Conservation (phyloP, 148 eudicot genomes). For the Fallopia convolvulus region DNA sequence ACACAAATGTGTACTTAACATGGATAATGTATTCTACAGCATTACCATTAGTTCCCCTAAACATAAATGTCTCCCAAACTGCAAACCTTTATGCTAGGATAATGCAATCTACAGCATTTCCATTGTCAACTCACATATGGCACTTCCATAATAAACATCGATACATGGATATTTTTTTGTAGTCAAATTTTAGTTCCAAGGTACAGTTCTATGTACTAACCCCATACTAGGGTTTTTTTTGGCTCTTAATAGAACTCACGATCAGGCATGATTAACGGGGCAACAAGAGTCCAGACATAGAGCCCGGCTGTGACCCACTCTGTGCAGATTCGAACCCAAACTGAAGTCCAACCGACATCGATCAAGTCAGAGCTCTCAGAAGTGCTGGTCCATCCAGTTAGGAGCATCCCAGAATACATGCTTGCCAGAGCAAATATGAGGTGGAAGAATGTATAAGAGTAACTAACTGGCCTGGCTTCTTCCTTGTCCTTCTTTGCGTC, state of each 20-base stretch:
- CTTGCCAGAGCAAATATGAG: conserved; percentile 93
- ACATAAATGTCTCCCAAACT: not conserved
- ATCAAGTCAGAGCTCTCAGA: conserved; percentile 74
- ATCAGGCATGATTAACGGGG: conserved; percentile 73
- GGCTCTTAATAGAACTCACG: conserved; percentile 54
- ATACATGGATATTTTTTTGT: not conserved
- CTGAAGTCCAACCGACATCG: conserved; percentile 97
- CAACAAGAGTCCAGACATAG: conserved; percentile 86
- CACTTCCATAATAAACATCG: not conserved
- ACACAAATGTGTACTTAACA: not conserved
- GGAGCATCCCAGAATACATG: conserved; percentile 98
- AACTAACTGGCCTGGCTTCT: conserved; percentile 60
- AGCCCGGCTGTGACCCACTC: conserved; percentile 91
- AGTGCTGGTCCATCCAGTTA: conserved; percentile 84
- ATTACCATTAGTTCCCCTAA: not conserved
- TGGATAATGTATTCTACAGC: not conserved
- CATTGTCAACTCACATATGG: not conserved
- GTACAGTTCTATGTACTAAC: conserved; percentile 8
- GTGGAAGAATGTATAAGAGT: conserved; percentile 90
- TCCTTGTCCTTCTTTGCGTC: conserved; percentile 37
- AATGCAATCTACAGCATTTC: not conserved
- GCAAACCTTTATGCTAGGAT: not conserved
- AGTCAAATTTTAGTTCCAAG: conserved; percentile 1
- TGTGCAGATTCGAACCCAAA: conserved; percentile 88
- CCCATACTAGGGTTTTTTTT: not conserved